A percentile compares a stretch with the other conserved stretches of the same genome.
Evolutionary conservation across 768 basidiomycete genomes (phyloP).

Genomic region (Russula vinacea): DNA sequence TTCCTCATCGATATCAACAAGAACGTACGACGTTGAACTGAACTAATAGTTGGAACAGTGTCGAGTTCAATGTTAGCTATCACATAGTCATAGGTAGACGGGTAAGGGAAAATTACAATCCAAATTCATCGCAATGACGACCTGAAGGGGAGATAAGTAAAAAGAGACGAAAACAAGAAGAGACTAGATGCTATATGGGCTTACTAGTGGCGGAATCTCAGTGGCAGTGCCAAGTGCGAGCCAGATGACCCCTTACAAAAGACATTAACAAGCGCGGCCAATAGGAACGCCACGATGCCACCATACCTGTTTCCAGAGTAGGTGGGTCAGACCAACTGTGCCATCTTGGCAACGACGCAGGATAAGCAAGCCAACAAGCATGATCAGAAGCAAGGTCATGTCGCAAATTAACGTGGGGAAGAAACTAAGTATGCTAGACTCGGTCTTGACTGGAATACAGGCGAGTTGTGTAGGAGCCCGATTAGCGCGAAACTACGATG

Average conservation of each 20-base stretch:
- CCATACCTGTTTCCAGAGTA: background rate
- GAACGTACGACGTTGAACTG: background rate
- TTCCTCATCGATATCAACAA: background rate
- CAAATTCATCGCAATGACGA: background rate
- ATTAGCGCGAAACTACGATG: background rate
- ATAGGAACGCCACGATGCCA: background rate
- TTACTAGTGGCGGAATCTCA: background rate
- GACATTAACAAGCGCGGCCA: too few species aligned
- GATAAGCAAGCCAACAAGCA: constrained; percentile 8
- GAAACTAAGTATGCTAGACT: background rate
- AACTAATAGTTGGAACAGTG: background rate
- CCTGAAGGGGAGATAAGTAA: background rate
- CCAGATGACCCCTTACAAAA: too few species aligned
- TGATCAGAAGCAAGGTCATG: constrained; percentile 3
- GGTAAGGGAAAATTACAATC: background rate
- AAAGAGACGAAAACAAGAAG: too few species aligned
- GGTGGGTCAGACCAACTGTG: background rate
- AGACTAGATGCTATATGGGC: too few species aligned
- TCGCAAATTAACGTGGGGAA: background rate
- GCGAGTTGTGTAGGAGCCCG: background rate
- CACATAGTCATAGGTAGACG: background rate
- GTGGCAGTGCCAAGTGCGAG: too few species aligned
- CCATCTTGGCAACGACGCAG: background rate
- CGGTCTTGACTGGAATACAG: background rate
- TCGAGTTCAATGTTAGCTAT: background rate